phyloP scores from a whole-genome alignment of 768 basidiomycete species.

The Rhodotorula graminis region DNA sequence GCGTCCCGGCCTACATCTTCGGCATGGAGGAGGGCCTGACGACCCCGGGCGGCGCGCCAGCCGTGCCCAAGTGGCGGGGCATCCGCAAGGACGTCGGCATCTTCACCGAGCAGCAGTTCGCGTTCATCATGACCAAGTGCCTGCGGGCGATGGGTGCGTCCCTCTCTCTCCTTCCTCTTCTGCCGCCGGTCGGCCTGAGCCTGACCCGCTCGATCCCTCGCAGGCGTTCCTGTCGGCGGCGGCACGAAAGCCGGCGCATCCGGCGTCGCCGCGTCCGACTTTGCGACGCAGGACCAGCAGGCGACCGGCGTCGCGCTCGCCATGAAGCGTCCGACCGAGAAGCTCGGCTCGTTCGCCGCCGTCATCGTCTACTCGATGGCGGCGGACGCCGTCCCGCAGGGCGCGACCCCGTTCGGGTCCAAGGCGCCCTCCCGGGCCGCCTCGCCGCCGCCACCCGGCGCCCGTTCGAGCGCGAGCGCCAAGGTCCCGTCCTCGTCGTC shows the following conservation, averaged over 20 bases:
- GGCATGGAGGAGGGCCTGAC: constrained; percentile 58
- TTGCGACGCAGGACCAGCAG: constrained; percentile 57
- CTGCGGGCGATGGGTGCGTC: constrained; percentile 48
- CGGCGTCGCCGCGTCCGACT: constrained; percentile 37
- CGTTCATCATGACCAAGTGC: constrained; percentile 81
- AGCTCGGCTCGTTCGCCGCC: constrained; percentile 65
- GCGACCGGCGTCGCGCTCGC: constrained; percentile 69
- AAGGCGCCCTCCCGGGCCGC: constrained; percentile 49
- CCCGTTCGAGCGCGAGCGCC: constrained; percentile 13
- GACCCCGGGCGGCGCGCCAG: constrained; percentile 51
- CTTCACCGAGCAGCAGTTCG: constrained; percentile 76
- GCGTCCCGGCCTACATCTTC: constrained; percentile 47
- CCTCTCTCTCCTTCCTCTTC: not conserved
- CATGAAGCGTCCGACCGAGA: constrained; percentile 49
- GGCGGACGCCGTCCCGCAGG: constrained; percentile 70
- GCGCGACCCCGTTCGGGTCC: constrained; percentile 60
- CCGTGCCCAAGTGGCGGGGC: constrained; percentile 54
- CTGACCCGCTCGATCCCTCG: not conserved
- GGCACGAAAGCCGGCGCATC: constrained; percentile 40
- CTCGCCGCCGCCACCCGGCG: constrained; percentile 45
- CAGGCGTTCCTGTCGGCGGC: constrained; percentile 48
- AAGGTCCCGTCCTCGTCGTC: no score
- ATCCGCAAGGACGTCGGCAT: constrained; percentile 72
- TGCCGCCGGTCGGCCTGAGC: no score
- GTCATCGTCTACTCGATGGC: constrained; percentile 88